phyloP scores from a whole-genome alignment of 495 filamentous ascomycete species.

The Podospora sp. region DNA sequence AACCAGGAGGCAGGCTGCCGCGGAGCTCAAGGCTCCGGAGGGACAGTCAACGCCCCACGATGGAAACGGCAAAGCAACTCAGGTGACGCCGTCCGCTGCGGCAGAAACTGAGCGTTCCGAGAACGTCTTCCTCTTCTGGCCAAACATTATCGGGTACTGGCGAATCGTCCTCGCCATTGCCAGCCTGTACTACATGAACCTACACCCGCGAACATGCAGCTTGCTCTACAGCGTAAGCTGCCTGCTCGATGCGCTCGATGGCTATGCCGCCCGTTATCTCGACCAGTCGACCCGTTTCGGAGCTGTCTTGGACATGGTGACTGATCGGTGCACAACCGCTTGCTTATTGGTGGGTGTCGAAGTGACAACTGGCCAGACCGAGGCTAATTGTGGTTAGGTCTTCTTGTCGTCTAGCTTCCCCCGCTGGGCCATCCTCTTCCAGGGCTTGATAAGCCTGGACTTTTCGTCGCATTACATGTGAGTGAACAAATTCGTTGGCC shows the following conservation, averaged over 20 bases:
- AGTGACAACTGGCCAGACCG: not conserved
- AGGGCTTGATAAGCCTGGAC: slow-evolving; percentile 87
- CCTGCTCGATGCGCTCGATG: slow-evolving; percentile 91
- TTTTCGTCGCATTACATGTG: slow-evolving; percentile 89
- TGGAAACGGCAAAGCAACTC: slow-evolving; percentile 35
- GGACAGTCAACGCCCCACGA: slow-evolving; percentile 15
- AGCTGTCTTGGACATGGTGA: slow-evolving; percentile 97
- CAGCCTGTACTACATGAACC: slow-evolving; percentile 97
- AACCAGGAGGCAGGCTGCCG: slow-evolving; percentile 29
- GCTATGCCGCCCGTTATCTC: slow-evolving; percentile 83
- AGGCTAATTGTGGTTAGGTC: slow-evolving; percentile 35
- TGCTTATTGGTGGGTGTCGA: slow-evolving; percentile 66
- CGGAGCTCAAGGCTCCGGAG: slow-evolving; percentile 14
- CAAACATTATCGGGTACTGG: slow-evolving; percentile 91
- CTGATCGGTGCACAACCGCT: slow-evolving; percentile 82
- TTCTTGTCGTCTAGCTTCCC: slow-evolving; percentile 93
- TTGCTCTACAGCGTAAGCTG: slow-evolving; percentile 90
- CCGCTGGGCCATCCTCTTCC: slow-evolving; percentile 89
- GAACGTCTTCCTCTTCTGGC: slow-evolving; percentile 94
- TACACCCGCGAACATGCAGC: slow-evolving; percentile 93
- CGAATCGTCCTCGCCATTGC: slow-evolving; percentile 87
- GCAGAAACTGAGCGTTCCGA: slow-evolving; percentile 51
- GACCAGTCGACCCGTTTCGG: slow-evolving; percentile 92
- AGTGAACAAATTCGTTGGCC: not conserved
- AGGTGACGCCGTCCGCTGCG: slow-evolving; percentile 6